Conservation (phyloP, 306 rosid genomes). For the Arachis hypogaea region DNA sequence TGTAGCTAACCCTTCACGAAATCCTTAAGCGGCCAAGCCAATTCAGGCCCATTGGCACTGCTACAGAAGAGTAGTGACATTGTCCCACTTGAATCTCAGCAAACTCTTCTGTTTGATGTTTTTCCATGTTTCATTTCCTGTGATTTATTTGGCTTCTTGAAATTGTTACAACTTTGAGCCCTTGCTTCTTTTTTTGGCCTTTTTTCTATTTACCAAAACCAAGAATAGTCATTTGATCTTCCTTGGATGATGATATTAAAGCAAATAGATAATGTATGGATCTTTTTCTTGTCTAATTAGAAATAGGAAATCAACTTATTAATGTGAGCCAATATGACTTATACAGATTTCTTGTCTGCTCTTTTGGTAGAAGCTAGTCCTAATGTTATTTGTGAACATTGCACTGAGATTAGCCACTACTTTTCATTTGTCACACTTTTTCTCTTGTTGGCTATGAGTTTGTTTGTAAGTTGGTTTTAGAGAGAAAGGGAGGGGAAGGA, state of each 20-base stretch:
- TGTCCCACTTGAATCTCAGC: no score
- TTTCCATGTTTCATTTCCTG: background rate
- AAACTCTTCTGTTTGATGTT: background rate
- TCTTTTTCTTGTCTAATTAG: background rate
- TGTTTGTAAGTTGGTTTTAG: no score
- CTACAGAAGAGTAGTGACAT: no score
- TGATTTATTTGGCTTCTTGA: constrained; percentile 4
- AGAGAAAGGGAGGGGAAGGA: no score
- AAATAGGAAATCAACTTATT: background rate
- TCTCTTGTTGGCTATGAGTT: no score
- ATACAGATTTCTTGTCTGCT: background rate
- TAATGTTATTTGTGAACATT: background rate
- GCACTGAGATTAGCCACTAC: background rate
- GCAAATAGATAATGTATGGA: constrained; percentile 12
- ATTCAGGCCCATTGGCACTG: no score
- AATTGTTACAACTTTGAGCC: background rate
- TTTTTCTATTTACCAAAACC: background rate
- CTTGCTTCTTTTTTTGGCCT: constrained; percentile 10
- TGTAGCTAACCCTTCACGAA: no score
- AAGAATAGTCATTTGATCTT: background rate
- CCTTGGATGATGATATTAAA: background rate
- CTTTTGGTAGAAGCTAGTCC: background rate
- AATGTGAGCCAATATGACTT: constrained; percentile 12
- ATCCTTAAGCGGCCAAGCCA: no score
- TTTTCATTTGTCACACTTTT: no score